Evolutionary conservation across 495 filamentous ascomycete species (phyloP).

Genomic region (Hyaloscypha finlandica): DNA sequence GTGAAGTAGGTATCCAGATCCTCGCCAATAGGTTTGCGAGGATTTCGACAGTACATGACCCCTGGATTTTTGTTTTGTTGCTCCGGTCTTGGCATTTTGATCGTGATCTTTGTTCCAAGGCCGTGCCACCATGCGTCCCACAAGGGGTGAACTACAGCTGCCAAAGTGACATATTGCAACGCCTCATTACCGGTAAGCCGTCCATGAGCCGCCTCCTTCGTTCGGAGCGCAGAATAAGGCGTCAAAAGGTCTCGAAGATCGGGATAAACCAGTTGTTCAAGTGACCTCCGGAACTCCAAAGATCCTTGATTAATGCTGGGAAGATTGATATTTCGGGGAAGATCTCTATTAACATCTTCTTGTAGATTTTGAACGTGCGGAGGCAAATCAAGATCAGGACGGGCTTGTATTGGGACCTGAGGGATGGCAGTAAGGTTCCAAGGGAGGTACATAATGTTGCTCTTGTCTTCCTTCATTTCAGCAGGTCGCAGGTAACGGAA

Average conservation of each 20-base stretch:
- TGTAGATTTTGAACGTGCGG: background rate
- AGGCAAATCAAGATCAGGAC: background rate
- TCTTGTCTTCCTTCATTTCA: background rate
- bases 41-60: background rate
- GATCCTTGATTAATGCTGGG: background rate
- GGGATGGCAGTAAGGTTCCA: background rate
- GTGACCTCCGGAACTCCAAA: background rate
- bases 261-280: background rate
- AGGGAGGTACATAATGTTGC: background rate
- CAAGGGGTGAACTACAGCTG: background rate
- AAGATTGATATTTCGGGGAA: background rate
- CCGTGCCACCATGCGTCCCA: background rate
- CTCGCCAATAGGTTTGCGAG: background rate
- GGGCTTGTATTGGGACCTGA: background rate
- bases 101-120: background rate
- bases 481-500: constrained; percentile 7
- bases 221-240: background rate
- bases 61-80: background rate
- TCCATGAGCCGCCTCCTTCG: background rate
- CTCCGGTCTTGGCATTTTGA: background rate
- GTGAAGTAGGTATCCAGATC: background rate
- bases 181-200: background rate
- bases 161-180: background rate
- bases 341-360: background rate
- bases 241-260: constrained; percentile 4